Conservation (phyloP, 352 stramenopile genomes). For the Globisporangium recalcitrans region DNA sequence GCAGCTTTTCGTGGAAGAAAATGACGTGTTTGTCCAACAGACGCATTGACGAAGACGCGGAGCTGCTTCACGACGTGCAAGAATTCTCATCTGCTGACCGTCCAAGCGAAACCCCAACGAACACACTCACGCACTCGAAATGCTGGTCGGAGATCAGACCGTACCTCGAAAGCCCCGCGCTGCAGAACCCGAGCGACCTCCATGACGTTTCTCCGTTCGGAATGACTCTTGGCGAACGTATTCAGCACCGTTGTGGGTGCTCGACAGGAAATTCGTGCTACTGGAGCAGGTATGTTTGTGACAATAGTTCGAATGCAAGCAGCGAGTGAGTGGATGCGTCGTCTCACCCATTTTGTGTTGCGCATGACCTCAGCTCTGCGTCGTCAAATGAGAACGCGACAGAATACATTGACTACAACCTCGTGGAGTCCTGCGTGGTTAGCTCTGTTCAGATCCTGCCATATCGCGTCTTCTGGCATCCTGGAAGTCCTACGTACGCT, state of each 20-base stretch:
- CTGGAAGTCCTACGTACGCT: constrained; percentile 66
- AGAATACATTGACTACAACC: constrained; percentile 74
- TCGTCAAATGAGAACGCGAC: constrained; percentile 49
- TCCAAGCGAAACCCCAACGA: constrained; percentile 44
- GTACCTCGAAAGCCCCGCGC: constrained; percentile 19
- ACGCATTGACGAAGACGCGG: constrained; percentile 26
- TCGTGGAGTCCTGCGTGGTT: constrained; percentile 53
- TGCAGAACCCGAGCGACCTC: constrained; percentile 29
- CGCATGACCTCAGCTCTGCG: constrained; percentile 33
- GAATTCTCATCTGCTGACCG: constrained; percentile 53
- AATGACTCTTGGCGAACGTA: constrained; percentile 52
- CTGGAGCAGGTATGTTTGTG: constrained; percentile 60
- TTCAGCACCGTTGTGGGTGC: constrained; percentile 69
- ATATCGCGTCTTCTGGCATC: constrained; percentile 80
- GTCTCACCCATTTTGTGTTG: not conserved
- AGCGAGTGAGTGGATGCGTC: not conserved
- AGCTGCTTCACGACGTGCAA: constrained; percentile 33
- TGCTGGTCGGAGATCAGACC: constrained; percentile 59
- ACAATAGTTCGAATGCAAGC: not conserved
- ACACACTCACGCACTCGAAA: constrained; percentile 60
- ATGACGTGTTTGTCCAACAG: constrained; percentile 41
- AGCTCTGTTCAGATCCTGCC: constrained; percentile 62
- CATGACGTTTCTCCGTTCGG: constrained; percentile 33
- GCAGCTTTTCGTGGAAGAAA: constrained; percentile 38
- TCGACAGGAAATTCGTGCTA: constrained; percentile 73